Conservation (phyloP, 1,139 yeast genomes). For the Sugiyamaella xylanicola region DNA sequence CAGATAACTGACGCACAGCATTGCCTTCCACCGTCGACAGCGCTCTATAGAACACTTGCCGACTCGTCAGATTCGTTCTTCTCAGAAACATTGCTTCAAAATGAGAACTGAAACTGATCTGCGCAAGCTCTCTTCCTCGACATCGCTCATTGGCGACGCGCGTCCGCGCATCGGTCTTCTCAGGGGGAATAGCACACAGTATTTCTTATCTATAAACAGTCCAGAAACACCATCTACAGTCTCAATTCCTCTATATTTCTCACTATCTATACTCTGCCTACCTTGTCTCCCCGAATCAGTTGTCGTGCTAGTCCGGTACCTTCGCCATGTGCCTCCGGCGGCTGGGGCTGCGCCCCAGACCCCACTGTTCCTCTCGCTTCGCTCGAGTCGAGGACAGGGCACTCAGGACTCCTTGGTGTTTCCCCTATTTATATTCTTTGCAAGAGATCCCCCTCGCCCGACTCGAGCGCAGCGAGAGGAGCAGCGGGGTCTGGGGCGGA, state of each 20-base stretch:
- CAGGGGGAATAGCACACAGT: too few species aligned
- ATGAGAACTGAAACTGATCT: background rate
- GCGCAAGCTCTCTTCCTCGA: too few species aligned
- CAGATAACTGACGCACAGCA: conserved; percentile 16
- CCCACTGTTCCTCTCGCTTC: background rate
- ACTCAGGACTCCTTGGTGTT: too few species aligned
- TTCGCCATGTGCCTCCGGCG: background rate
- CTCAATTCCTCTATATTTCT: too few species aligned
- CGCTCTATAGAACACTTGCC: background rate
- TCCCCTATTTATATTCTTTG: too few species aligned
- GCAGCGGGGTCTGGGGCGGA: background rate
- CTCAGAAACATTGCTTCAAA: conserved; percentile 1
- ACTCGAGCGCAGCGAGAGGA: background rate
- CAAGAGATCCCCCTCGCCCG: background rate
- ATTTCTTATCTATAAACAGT: too few species aligned
- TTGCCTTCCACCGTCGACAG: conserved; percentile 9
- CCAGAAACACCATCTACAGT: too few species aligned
- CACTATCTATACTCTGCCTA: too few species aligned
- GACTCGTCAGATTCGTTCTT: background rate
- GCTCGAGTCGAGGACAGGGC: background rate
- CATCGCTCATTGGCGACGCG: too few species aligned
- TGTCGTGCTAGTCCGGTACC: too few species aligned
- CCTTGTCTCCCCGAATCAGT: too few species aligned
- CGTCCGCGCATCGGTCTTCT: too few species aligned
- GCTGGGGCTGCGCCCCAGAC: conserved; percentile 3